Base-by-base conservation (phyloP, 768 basidiomycete genomes). In the Crepidotus variabilis region DNA sequence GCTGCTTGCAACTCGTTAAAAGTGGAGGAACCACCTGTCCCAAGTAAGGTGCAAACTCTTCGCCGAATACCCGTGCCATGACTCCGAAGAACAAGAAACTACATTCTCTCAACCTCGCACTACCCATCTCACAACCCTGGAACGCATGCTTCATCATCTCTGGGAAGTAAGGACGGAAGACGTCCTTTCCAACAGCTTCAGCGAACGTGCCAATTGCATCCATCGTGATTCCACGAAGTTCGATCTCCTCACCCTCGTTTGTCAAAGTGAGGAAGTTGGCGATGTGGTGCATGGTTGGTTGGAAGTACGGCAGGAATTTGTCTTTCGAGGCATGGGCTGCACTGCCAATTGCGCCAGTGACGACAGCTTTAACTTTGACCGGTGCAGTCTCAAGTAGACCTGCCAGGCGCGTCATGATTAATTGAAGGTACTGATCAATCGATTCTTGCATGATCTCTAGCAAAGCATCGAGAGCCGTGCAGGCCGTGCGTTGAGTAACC, bases 191-290 rank as follows among this genome's bases (percentile, higher is more conserved):
- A 57, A 98, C 92, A 7, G 96, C 94, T 73, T 98, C 96, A 13
- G 97, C 92, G 63, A 99, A 93, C 0, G 97, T 98, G 52, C 97
- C 97, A 57, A 98, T 87, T n/a, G 97, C 93, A 72, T 98, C 97
- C 86, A 97, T 97, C 10, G 96, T 89, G 67, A 98, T 95, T 35
- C 97, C 96, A 56, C 96, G 92, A 36, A 99, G 83, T 64, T 98
- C 95, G 46, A 81, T 85, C 73, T 97, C 93, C 69, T 97, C 96
- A 47, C 92, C 94, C 62, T 95, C 91, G 24, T 83, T 88, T 20
- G 81, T 84, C 24, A 98, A 84, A 33, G 83, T 75, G 51, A 98
- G 83, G 85, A 96, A 97, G 66, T 90, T 88, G 60, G 91, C 84
- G 62, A 99, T 83, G 57, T 86, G 87, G 61, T 81, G 77, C 86